Base-by-base conservation (phyloP, 768 basidiomycete species). In the Trametes cingulata region DNA sequence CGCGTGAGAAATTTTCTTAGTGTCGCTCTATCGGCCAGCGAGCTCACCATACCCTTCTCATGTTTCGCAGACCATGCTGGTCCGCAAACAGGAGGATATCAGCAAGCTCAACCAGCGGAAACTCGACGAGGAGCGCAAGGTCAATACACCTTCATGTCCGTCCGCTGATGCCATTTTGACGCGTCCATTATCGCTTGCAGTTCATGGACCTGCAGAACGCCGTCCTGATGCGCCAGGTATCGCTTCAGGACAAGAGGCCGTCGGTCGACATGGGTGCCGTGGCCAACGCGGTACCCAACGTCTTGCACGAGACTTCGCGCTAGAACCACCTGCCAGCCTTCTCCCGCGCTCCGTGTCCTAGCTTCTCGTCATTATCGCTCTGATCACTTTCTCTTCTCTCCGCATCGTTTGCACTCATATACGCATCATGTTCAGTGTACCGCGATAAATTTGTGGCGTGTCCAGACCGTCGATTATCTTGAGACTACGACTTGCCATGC, bases 61-160 rank as follows among this genome's bases (percentile, higher is more conserved):
- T 14, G 3, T n/a, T 12, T 20, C 15, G 13, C 63, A 87, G 85
- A 89, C 86, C 0, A 76, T 90, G 51, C 78, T 90, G 8, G 85
- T 89, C 1, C 85, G 90, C 66, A 86, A 88, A 82, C 82, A 89
- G 62, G 79, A 82, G 42, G 77, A 75, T 2, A 79, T 81, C 47
- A 76, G 78, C 56, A 76, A 79, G 15, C 74, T 85, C 35, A 81
- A 86, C 67, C 66, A 75, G 19, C 75, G 77, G 60, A 85, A 79
- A 1, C 66, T 79, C 3, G 72, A 71, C 12, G 85, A 87, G 66
- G 87, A 90, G 65, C 77, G 81, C 56, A 75, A 76, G 65, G 88
- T 87, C 64, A 39, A 72, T 63, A 35, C 12, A 14, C n/a, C 12
- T 36, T 15, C 4, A 19, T 24, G 29, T n/a, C 25, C 19, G 17